These are phyloP conservation scores for Pythium utonaiense DNA, from an alignment of 352 stramenopile genomes.

Conservation along the genomic window DNA sequence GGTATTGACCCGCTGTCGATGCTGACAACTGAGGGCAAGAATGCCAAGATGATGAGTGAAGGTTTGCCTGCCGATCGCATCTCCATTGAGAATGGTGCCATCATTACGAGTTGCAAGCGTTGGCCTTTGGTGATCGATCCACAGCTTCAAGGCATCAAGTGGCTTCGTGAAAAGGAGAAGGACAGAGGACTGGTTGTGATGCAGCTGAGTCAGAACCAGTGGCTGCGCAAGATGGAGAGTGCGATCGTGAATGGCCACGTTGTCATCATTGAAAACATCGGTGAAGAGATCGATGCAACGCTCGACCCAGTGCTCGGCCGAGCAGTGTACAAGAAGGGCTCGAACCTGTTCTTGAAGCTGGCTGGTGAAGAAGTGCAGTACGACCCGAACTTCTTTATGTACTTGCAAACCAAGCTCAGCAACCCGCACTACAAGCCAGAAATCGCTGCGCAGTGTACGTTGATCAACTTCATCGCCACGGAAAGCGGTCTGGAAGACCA, in stretches of 20 bases:
- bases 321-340: slow-evolving; percentile 96
- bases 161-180: slow-evolving; percentile 95
- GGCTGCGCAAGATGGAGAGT: slow-evolving; percentile 92
- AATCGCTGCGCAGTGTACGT: slow-evolving; percentile 89
- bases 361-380: slow-evolving; percentile 96
- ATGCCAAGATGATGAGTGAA: slow-evolving; percentile 97
- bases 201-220: slow-evolving; percentile 96
- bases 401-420: slow-evolving; percentile 88
- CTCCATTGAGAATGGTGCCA: slow-evolving; percentile 96
- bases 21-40: slow-evolving; percentile 96
- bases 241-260: slow-evolving; percentile 95
- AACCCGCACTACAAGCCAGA: slow-evolving; percentile 93
- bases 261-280: slow-evolving; percentile 97
- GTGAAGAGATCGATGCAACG: slow-evolving; percentile 96
- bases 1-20: slow-evolving; percentile 94
- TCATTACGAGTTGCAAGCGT: slow-evolving; percentile 96
- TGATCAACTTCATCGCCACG: slow-evolving; percentile 94
- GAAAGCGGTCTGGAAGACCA: slow-evolving; percentile 89
- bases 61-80: slow-evolving; percentile 96
- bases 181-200: slow-evolving; percentile 89
- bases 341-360: slow-evolving; percentile 92
- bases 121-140: slow-evolving; percentile 98
- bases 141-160: slow-evolving; percentile 98
- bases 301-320: slow-evolving; percentile 94
- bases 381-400: slow-evolving; percentile 94